Percentiles rank a stretch among this genome's conserved stretches.
These are phyloP conservation scores for Pichia cabralensis DNA, from an alignment of 805 yeast species.

Conservation along the genomic window DNA sequence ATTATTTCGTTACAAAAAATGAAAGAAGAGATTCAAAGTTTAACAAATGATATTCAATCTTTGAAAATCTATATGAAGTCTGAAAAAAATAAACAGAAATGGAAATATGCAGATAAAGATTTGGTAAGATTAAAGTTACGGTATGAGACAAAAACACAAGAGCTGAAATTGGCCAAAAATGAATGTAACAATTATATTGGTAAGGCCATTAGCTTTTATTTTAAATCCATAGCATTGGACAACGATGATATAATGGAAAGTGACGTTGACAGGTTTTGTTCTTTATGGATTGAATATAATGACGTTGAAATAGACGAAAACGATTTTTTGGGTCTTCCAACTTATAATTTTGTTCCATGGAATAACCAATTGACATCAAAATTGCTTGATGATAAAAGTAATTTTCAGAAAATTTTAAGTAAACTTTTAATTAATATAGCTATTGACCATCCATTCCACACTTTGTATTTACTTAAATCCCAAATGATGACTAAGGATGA, in stretches of 20 bases:
- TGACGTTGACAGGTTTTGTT: conserved; percentile 67
- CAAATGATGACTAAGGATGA: conserved; percentile 30
- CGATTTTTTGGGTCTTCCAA: conserved; percentile 37
- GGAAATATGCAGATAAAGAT: conserved; percentile 42
- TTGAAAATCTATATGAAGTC: conserved; percentile 34
- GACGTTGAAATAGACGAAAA: conserved; percentile 24
- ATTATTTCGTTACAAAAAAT: conserved; percentile 37
- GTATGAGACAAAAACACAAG: conserved; percentile 38
- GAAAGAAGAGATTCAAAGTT: conserved; percentile 18
- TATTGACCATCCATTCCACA: conserved; percentile 58
- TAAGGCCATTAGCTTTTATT: conserved; percentile 49
- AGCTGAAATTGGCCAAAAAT: conserved; percentile 29
- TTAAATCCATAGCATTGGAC: conserved; percentile 38
- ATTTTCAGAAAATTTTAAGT: conserved; percentile 48
- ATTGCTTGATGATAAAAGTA: conserved; percentile 35
- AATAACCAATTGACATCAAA: conserved; percentile 72
- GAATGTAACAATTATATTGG: conserved; percentile 30
- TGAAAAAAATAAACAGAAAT: conserved; percentile 31
- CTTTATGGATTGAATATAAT: conserved; percentile 65
- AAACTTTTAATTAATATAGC: conserved; percentile 28
- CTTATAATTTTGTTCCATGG: conserved; percentile 67
- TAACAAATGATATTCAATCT: conserved; percentile 38
- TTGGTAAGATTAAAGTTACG: conserved; percentile 40
- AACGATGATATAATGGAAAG: conserved; percentile 36
- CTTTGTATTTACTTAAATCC: conserved; percentile 53